Base-by-base conservation (phyloP, 1,284 basidiomycete species). In the Ceratobasidium sp. region DNA sequence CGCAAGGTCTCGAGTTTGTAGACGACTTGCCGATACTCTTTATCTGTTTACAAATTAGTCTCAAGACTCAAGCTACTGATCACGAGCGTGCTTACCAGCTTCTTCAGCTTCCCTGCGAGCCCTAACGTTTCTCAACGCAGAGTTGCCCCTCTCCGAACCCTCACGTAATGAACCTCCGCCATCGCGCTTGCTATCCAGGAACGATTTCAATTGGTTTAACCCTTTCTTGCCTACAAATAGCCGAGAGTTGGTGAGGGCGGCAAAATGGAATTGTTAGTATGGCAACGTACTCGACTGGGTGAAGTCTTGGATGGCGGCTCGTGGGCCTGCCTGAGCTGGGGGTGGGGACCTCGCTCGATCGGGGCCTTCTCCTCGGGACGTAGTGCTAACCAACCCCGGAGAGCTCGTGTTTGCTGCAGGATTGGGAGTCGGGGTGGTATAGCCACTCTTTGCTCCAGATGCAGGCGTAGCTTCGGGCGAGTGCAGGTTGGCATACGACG, bases 1-100 rank as follows among this genome's bases (percentile, higher is more conserved):
- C 95, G 82, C 23, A 98, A 82, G 0, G 96, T 98, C 80, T 99
- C 96, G 25, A 96, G 80, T 85, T 94, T 93, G 77, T 98, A 91
- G 30, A 99, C 87, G 39, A 87, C 93, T 72, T 89, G 89, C 33
- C 96, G 85, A 74, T 98, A 99, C 71, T 95, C 93, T 76, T 90
- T 91, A 78, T 98, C 95, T 88, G 77, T 69, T 50, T 14, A 23
- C 33, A 36, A 36, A 36, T 36, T 36, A 36, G 33, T 11, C 33
- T 11, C 33, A 36, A 36, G 4, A 36, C 33, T 36, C 33, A 36
- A 36, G 11, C 4, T 36, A 11, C 5, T 11, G 33, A 36, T 36
- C 33, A 36, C 33, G 11, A 11, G 11, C 5, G 11, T 36, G 33
- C 84, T 73, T 68, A 91, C 91, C 90, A 59, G 95, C 93, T 77